Percentiles rank a stretch among this genome's conserved stretches.
Evolutionary conservation across 176 grass and related monocot species (phyloP).

Genomic region (Aegilops sharonensis): DNA sequence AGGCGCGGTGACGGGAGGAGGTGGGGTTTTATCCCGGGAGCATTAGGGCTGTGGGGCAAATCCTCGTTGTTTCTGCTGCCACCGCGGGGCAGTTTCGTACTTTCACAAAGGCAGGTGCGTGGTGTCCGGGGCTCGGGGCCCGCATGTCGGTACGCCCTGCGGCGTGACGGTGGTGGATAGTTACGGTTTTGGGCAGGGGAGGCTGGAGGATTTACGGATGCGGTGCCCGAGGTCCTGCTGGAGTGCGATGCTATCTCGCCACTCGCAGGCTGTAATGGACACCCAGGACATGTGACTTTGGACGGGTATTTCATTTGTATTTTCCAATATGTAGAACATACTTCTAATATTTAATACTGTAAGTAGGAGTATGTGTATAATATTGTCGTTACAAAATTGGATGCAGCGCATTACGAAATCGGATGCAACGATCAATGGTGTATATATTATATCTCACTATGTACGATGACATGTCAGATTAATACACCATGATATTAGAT

Average conservation of each 20-base stretch:
- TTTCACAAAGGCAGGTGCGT: not conserved
- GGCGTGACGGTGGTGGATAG: not conserved
- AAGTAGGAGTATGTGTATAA: too few relatives aligned
- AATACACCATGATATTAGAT: too few relatives aligned
- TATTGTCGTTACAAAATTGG: too few relatives aligned
- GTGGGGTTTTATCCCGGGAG: constrained; percentile 48
- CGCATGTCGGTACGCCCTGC: not conserved
- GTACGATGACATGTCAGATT: too few relatives aligned
- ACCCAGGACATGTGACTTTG: not conserved
- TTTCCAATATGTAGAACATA: not conserved
- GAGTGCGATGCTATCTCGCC: not conserved
- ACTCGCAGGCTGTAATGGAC: not conserved
- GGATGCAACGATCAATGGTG: too few relatives aligned
- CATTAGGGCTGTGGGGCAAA: constrained; percentile 44
- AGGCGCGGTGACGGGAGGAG: constrained; percentile 22
- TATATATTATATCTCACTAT: too few relatives aligned
- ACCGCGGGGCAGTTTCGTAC: not conserved
- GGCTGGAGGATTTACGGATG: not conserved
- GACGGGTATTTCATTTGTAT: not conserved
- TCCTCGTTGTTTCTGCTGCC: not conserved
- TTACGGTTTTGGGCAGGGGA: not conserved
- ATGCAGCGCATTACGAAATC: too few relatives aligned
- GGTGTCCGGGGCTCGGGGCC: not conserved
- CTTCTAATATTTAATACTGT: too few relatives aligned
- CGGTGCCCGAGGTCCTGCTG: not conserved